phyloP scores from a whole-genome alignment of 306 rosid genomes.

The Trifolium pratense region DNA sequence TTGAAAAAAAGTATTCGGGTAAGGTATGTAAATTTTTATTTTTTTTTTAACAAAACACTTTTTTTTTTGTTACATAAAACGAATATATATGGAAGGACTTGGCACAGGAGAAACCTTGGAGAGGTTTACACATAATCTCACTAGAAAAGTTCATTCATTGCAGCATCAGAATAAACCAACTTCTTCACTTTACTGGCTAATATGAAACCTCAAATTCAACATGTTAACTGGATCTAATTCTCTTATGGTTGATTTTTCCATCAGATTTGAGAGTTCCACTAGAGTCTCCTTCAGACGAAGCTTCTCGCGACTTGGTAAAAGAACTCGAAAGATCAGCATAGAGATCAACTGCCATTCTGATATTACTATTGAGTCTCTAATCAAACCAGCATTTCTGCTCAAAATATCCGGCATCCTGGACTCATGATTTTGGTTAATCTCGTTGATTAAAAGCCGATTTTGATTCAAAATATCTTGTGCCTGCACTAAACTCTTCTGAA shows the following conservation, averaged over 20 bases:
- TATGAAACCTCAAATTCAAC: conserved; percentile 41
- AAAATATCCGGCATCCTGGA: conserved; percentile 77
- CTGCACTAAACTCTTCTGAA: conserved; percentile 82
- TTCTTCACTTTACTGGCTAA: conserved; percentile 32
- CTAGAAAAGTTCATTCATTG: conserved; percentile 41
- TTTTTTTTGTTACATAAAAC: too few relatives aligned
- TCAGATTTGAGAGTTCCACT: conserved; percentile 74
- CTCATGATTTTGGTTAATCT: conserved; percentile 91
- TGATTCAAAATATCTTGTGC: conserved; percentile 94
- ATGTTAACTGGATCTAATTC: conserved; percentile 70
- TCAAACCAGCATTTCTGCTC: conserved; percentile 79
- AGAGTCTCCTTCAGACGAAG: conserved; percentile 85
- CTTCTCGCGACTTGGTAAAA: conserved; percentile 70
- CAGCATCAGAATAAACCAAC: conserved; percentile 16
- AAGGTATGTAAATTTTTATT: too few relatives aligned
- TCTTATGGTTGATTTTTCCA: conserved; percentile 78
- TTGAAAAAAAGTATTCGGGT: too few relatives aligned
- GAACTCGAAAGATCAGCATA: conserved; percentile 83
- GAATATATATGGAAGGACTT: conserved; percentile 14
- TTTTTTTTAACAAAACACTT: too few relatives aligned
- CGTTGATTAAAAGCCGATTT: conserved; percentile 79
- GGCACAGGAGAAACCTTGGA: conserved; percentile 41
- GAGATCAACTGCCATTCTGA: conserved; percentile 90
- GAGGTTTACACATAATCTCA: conserved; percentile 43
- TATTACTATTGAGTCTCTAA: conserved; percentile 87